A percentile compares a stretch with the other conserved stretches of the same genome.
Evolutionary conservation across 805 yeast genomes (phyloP).

Genomic region (Lipomyces japonicus): DNA sequence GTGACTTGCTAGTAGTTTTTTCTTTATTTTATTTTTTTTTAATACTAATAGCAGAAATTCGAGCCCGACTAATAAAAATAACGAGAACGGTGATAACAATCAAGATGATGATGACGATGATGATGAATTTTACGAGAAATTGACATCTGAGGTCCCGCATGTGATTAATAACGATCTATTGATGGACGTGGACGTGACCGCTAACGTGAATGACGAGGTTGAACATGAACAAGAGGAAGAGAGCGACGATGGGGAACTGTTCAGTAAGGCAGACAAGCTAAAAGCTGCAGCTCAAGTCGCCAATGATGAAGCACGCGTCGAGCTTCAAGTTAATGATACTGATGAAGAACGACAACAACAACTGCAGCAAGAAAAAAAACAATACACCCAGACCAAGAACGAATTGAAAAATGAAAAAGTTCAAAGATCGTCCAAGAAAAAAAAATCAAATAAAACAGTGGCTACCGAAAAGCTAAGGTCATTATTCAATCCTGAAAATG

Average conservation of each 20-base stretch:
- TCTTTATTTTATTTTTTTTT: neutral
- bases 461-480: constrained; percentile 15
- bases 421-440: too few relatives aligned
- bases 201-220: neutral
- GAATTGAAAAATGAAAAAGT: neutral
- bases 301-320: neutral
- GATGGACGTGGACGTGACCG: neutral
- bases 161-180: too few relatives aligned
- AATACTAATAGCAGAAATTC: neutral
- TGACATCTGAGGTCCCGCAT: neutral
- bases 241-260: neutral
- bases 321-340: neutral
- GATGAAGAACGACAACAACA: neutral
- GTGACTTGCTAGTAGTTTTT: neutral
- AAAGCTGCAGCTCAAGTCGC: neutral
- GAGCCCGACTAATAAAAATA: too few relatives aligned
- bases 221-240: neutral
- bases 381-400: neutral
- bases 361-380: neutral
- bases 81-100: constrained; percentile 30
- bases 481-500: constrained; percentile 7
- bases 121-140: neutral
- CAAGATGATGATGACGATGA: constrained; percentile 44
- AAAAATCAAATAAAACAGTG: constrained; percentile 4
- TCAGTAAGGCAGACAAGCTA: neutral